phyloP scores from a whole-genome alignment of 2,329 filamentous ascomycete species.

The Diaporthe ampelina region DNA sequence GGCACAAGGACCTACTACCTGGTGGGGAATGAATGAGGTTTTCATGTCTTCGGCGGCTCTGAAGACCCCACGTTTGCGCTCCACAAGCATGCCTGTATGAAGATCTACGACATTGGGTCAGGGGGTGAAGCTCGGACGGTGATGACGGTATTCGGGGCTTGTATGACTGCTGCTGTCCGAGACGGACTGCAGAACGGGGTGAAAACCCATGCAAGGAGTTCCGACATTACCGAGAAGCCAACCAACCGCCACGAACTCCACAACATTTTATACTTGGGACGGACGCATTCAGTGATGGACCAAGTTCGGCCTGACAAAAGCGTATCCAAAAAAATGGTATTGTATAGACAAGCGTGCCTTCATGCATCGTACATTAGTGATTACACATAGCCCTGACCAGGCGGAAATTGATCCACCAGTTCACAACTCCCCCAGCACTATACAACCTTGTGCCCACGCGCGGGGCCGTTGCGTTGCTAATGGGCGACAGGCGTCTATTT shows the following conservation, averaged over 20 bases:
- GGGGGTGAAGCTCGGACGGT: conserved; percentile 9
- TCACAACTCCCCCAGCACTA: neutral
- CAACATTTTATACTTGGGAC: neutral
- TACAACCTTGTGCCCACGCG: neutral
- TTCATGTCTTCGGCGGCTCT: neutral
- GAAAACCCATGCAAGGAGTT: neutral
- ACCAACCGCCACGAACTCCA: too few relatives aligned
- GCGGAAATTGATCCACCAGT: neutral
- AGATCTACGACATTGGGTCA: neutral
- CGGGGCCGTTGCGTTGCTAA: neutral
- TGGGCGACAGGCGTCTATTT: conserved; percentile 4
- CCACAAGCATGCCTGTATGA: neutral
- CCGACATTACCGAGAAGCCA: neutral
- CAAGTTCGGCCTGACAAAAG: neutral
- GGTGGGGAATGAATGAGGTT: neutral
- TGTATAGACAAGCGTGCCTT: conserved; percentile 29
- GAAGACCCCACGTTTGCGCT: neutral
- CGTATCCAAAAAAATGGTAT: neutral
- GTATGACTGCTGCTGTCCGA: too few relatives aligned
- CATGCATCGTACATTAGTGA: conserved; percentile 31
- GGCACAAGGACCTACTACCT: neutral
- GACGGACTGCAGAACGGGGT: neutral
- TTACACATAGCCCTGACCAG: conserved; percentile 20
- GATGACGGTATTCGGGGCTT: neutral
- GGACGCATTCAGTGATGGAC: neutral